Evolutionary conservation across 441 rosid genomes (phyloP).

Genomic region (Theobroma grandiflorum): DNA sequence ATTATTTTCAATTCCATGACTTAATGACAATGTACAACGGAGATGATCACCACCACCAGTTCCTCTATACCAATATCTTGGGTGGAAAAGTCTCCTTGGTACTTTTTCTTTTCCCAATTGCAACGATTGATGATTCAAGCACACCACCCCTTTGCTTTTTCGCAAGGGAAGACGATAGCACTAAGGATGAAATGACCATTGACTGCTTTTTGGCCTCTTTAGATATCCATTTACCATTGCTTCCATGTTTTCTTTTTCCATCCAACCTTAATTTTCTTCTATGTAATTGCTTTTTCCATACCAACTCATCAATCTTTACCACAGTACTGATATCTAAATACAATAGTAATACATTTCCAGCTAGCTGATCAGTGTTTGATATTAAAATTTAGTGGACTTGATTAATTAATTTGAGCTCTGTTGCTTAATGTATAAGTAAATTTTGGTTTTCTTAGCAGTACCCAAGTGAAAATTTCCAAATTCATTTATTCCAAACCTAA

Average conservation of each 20-base stretch:
- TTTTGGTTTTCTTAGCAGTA: neutral
- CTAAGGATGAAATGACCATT: neutral
- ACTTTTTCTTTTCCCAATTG: neutral
- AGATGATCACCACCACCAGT: constrained; percentile 1
- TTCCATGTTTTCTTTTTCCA: neutral
- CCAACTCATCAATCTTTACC: too few relatives aligned
- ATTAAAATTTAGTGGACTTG: too few relatives aligned
- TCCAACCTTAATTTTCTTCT: too few relatives aligned
- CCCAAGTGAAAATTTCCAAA: neutral
- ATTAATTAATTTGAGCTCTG: neutral
- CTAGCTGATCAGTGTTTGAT: too few relatives aligned
- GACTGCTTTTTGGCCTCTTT: neutral
- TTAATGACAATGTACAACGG: neutral
- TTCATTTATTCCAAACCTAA: neutral
- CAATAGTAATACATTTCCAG: too few relatives aligned
- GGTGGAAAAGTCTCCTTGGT: neutral
- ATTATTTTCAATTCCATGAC: neutral
- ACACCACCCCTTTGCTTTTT: neutral
- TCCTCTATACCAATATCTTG: neutral
- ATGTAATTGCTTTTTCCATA: too few relatives aligned
- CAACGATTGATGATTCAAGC: neutral
- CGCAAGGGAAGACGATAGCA: neutral
- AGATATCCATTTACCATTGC: neutral
- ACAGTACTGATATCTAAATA: too few relatives aligned
- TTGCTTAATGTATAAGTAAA: neutral